A percentile compares a stretch with the other conserved stretches of the same genome.
These are phyloP conservation scores for Helotiales sp. DNA, from an alignment of 2,329 filamentous ascomycete genomes.

Conservation along the genomic window DNA sequence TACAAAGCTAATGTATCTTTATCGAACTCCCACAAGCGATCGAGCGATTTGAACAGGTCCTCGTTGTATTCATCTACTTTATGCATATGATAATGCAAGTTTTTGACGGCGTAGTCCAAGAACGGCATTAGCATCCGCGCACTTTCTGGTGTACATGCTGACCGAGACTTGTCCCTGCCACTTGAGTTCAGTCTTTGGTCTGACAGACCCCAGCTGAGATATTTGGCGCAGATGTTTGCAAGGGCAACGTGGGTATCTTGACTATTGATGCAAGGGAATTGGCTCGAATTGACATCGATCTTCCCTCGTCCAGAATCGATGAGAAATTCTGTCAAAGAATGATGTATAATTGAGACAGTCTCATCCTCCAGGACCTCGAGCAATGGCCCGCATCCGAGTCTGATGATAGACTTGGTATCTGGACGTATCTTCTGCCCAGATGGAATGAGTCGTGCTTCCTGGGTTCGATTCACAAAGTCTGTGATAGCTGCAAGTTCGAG, in stretches of 20 bases:
- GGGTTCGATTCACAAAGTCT: not conserved
- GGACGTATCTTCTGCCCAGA: not conserved
- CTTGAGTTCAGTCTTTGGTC: not conserved
- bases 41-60: not conserved
- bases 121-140: not conserved
- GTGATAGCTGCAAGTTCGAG: constrained; percentile 13
- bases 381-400: constrained; percentile 40
- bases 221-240: not conserved
- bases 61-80: not conserved
- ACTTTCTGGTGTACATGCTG: not conserved
- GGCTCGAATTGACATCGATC: not conserved
- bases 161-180: not conserved
- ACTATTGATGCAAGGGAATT: not conserved
- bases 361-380: constrained; percentile 45
- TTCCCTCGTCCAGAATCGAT: not conserved
- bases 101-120: not conserved
- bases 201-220: not conserved
- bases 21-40: not conserved
- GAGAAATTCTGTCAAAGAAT: constrained; percentile 46
- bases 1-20: not conserved
- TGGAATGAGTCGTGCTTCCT: not conserved
- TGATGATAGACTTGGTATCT: constrained; percentile 22
- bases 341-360: constrained; percentile 45
- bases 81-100: not conserved
- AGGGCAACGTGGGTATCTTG: not conserved